A percentile compares a stretch with the other conserved stretches of the same genome.
phyloP scores from a whole-genome alignment of 1,284 basidiomycete genomes.

The Sparassis latifolia region DNA sequence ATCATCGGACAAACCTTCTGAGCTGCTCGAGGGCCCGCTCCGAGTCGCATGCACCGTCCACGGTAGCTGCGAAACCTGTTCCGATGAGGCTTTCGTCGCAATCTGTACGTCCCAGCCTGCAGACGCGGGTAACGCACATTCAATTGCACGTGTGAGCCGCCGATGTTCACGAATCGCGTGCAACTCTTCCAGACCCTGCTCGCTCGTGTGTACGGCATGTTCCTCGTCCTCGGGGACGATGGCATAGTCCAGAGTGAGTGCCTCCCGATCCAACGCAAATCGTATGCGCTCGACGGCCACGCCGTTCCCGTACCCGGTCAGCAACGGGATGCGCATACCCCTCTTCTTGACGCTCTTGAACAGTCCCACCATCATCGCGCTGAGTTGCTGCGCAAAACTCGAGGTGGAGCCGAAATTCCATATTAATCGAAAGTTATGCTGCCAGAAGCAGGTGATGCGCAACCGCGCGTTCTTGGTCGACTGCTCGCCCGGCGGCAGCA shows the following conservation, averaged over 20 bases:
- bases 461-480: constrained; percentile 32
- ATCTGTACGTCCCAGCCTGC: constrained; percentile 91
- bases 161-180: constrained; percentile 57
- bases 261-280: constrained; percentile 80
- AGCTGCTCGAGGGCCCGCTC: constrained; percentile 30
- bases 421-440: constrained; percentile 87
- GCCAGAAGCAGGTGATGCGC: constrained; percentile 90
- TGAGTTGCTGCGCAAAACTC: constrained; percentile 64
- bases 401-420: constrained; percentile 72
- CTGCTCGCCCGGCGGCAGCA: constrained; percentile 37
- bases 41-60: constrained; percentile 71
- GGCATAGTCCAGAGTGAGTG: constrained; percentile 80
- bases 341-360: constrained; percentile 73
- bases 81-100: constrained; percentile 62
- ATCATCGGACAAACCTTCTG: constrained; percentile 26
- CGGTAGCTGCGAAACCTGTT: constrained; percentile 65
- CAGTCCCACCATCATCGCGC: constrained; percentile 75
- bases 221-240: constrained; percentile 76
- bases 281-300: constrained; percentile 72
- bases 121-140: constrained; percentile 70
- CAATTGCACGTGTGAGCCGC: constrained; percentile 68
- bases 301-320: constrained; percentile 77
- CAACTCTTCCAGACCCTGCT: constrained; percentile 50
- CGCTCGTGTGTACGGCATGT: constrained; percentile 27
- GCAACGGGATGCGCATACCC: constrained; percentile 67